Evolutionary conservation across 257 asterid species (phyloP).

Genomic region (Solanum chaucha): DNA sequence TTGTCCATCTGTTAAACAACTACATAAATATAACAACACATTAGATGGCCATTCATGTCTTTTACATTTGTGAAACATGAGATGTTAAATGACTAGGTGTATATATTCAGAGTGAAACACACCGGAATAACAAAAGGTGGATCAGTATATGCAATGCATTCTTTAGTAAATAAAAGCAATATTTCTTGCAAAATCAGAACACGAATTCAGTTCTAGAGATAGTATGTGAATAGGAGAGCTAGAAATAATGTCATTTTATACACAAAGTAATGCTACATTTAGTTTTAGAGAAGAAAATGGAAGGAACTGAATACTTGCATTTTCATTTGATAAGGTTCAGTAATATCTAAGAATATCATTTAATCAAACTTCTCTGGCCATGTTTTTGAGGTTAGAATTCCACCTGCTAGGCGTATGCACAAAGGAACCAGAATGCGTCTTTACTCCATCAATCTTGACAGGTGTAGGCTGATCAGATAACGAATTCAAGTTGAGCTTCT

Average conservation of each 20-base stretch:
- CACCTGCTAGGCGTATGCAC: conserved; percentile 68
- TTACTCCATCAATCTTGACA: conserved; percentile 25
- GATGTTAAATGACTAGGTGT: background rate
- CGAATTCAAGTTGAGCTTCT: conserved; percentile 26
- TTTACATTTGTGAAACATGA: background rate
- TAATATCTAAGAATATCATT: background rate
- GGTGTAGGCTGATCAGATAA: conserved; percentile 31
- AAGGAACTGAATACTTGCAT: background rate
- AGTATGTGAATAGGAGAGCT: background rate
- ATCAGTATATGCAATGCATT: background rate
- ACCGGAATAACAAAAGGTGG: background rate
- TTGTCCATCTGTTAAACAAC: conserved; percentile 49
- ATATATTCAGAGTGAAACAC: background rate
- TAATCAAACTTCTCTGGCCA: background rate
- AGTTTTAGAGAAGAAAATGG: background rate
- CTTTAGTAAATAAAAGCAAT: background rate
- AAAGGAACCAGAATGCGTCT: conserved; percentile 23
- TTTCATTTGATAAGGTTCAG: background rate
- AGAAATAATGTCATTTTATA: background rate
- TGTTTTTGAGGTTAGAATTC: conserved; percentile 1
- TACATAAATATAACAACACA: conserved; percentile 1
- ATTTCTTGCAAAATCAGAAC: background rate
- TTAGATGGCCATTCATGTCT: background rate
- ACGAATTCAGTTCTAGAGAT: background rate
- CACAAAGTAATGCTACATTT: background rate